A percentile compares a stretch with the other conserved stretches of the same genome.
Conservation (phyloP, 768 basidiomycete genomes). For the Xerocomellus amylosporus region DNA sequence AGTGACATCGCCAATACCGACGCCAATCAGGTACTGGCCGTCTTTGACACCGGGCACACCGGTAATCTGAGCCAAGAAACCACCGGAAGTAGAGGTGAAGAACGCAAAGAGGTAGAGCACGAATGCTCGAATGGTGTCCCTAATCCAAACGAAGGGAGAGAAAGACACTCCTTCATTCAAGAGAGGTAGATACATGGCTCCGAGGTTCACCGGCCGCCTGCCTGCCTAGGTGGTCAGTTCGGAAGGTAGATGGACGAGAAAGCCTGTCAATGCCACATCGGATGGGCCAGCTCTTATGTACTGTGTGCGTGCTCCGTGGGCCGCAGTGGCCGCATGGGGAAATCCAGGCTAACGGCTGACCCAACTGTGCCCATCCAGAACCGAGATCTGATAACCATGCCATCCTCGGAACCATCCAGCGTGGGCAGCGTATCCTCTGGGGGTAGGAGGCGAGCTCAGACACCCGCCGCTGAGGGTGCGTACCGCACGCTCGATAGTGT, state of each 20-base stretch:
- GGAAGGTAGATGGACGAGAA: too few species aligned
- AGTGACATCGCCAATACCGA: conserved; percentile 64
- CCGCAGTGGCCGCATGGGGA: too few species aligned
- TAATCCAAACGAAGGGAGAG: conserved; percentile 25
- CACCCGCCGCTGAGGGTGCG: background rate
- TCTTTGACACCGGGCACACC: background rate
- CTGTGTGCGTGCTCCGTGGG: too few species aligned
- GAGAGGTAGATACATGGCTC: conserved; percentile 24
- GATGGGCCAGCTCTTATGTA: too few species aligned
- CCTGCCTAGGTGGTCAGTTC: too few species aligned
- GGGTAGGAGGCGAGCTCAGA: background rate
- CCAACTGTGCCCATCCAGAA: too few species aligned
- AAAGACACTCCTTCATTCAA: conserved; percentile 13
- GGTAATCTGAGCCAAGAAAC: conserved; percentile 24
- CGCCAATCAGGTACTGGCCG: conserved; percentile 26
- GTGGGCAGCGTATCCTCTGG: conserved; percentile 5
- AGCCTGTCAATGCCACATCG: too few species aligned
- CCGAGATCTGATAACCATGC: conserved; percentile 7
- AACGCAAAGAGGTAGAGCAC: conserved; percentile 46
- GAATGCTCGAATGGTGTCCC: conserved; percentile 38
- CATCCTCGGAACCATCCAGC: conserved; percentile 30
- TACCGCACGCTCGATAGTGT: conserved; percentile 55
- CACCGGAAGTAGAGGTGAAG: conserved; percentile 32
- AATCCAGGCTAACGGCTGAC: too few species aligned
- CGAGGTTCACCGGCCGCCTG: too few species aligned